Conservation (phyloP, 768 basidiomycete species). For the Collybiopsis confluens region DNA sequence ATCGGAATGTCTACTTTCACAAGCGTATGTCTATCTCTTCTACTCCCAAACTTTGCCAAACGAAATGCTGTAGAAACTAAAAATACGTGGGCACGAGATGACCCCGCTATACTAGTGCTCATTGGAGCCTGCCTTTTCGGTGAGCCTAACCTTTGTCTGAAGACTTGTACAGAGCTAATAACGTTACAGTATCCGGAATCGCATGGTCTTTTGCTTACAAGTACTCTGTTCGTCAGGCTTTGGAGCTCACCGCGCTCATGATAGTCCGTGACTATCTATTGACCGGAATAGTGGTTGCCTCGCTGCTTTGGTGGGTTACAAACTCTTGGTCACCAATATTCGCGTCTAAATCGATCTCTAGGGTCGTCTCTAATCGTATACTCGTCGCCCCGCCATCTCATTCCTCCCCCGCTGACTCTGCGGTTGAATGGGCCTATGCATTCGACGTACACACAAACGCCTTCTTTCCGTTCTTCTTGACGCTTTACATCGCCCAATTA, state of each 20-base stretch:
- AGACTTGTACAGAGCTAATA: background rate
- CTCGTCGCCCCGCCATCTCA: constrained; percentile 71
- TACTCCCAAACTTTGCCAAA: background rate
- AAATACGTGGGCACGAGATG: constrained; percentile 97
- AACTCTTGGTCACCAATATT: background rate
- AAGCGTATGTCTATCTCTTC: constrained; percentile 59
- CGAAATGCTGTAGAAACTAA: constrained; percentile 69
- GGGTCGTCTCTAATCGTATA: constrained; percentile 69
- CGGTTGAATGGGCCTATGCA: constrained; percentile 89
- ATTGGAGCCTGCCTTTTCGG: constrained; percentile 76
- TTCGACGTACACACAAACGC: constrained; percentile 97
- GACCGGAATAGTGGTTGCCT: constrained; percentile 69
- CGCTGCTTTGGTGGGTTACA: constrained; percentile 62
- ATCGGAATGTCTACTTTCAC: constrained; percentile 97
- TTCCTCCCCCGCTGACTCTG: constrained; percentile 62
- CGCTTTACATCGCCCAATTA: constrained; percentile 85
- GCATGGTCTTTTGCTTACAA: constrained; percentile 87
- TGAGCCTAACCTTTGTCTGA: constrained; percentile 27
- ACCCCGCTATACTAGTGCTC: constrained; percentile 90
- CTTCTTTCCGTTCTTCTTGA: constrained; percentile 91
- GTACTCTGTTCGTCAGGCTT: constrained; percentile 46
- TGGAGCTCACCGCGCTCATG: constrained; percentile 75
- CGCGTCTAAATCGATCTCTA: constrained; percentile 16
- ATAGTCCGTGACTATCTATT: constrained; percentile 85
- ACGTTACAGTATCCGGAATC: constrained; percentile 62